Evolutionary conservation across 2,329 filamentous ascomycete genomes (phyloP).

Genomic region (Diaporthe eres): DNA sequence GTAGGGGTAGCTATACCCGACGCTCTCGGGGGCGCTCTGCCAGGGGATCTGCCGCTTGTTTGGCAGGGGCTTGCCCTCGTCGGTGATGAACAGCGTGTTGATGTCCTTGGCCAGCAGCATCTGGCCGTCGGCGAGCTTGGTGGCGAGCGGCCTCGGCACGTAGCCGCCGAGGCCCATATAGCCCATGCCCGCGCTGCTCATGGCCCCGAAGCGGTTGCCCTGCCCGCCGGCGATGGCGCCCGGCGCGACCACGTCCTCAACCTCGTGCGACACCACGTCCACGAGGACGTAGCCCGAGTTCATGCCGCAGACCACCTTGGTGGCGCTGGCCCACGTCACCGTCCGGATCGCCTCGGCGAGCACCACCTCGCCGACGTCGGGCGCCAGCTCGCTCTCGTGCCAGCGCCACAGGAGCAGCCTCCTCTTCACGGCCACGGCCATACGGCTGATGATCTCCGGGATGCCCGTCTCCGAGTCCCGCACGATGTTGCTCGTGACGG

Average conservation of each 20-base stretch:
- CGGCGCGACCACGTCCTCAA: slow-evolving; percentile 84
- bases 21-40: slow-evolving; percentile 87
- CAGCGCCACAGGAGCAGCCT: slow-evolving; percentile 93
- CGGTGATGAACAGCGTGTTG: slow-evolving; percentile 92
- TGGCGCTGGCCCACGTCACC: slow-evolving; percentile 91
- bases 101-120: slow-evolving; percentile 97
- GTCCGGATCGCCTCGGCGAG: slow-evolving; percentile 88
- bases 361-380: slow-evolving; percentile 81
- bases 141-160: slow-evolving; percentile 90
- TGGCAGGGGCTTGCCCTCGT: slow-evolving; percentile 80
- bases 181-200: slow-evolving; percentile 90
- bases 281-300: slow-evolving; percentile 93
- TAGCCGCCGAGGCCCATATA: slow-evolving; percentile 96
- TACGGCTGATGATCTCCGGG: slow-evolving; percentile 89
- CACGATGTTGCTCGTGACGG: slow-evolving; percentile 95
- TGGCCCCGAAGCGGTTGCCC: slow-evolving; percentile 83
- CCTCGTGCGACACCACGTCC: slow-evolving; percentile 80
- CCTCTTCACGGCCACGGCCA: slow-evolving; percentile 94
- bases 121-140: slow-evolving; percentile 85
- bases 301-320: slow-evolving; percentile 89
- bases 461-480: slow-evolving; percentile 90
- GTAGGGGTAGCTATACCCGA: slow-evolving; percentile 98
- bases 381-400: slow-evolving; percentile 88
- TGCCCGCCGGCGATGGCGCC: slow-evolving; percentile 79
- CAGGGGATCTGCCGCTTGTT: slow-evolving; percentile 93